Percentiles rank a stretch among this genome's conserved stretches.
Conservation (phyloP, 2,329 filamentous ascomycete genomes). For the Aspergillus ochraceus region DNA sequence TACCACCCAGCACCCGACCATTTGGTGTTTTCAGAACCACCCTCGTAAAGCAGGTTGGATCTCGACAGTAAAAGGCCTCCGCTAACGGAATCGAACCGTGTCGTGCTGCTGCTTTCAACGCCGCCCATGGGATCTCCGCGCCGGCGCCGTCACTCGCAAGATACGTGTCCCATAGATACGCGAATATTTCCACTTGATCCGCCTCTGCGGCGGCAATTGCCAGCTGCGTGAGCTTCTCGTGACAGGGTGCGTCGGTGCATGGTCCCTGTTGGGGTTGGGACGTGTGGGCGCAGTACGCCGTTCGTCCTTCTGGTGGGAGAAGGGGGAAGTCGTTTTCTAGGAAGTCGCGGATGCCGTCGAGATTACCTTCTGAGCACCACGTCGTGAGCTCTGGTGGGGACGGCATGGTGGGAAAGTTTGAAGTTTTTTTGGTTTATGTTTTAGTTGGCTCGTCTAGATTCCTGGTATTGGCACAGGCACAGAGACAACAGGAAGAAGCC, state of each 20-base stretch:
- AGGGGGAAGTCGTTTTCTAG: neutral
- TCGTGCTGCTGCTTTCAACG: neutral
- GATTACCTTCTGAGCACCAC: neutral
- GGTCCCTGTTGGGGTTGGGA: neutral
- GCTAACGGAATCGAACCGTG: neutral
- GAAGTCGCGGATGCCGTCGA: neutral
- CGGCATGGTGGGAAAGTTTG: neutral
- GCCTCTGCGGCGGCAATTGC: neutral
- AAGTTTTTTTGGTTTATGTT: neutral
- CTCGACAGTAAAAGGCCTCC: neutral
- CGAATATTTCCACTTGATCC: neutral
- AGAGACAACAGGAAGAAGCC: too few species aligned
- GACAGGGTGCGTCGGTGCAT: neutral
- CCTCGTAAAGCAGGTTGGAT: neutral
- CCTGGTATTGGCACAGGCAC: neutral
- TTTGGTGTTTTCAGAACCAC: neutral
- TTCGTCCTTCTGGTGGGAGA: neutral
- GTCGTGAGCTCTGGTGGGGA: neutral
- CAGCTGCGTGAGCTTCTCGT: neutral
- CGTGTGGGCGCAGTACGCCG: neutral
- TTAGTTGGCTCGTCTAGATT: neutral
- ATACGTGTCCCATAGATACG: neutral
- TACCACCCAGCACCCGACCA: neutral
- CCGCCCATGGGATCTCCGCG: neutral
- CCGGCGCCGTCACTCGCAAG: neutral